These are phyloP conservation scores for Epichloe amarillans DNA, from an alignment of 2,329 filamentous ascomycete species.

Conservation along the genomic window DNA sequence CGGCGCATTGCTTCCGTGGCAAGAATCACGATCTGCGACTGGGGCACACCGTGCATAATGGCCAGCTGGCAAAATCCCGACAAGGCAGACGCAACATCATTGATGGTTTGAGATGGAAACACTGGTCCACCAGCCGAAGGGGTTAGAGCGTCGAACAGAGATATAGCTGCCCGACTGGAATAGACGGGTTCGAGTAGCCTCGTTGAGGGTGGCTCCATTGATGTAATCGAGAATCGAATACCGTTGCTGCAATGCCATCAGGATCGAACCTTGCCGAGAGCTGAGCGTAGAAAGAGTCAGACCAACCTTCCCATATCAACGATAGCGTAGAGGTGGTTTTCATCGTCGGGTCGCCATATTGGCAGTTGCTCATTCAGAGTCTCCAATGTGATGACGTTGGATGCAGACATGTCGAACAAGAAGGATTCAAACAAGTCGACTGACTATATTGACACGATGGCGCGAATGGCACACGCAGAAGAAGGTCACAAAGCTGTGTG, in stretches of 20 bases:
- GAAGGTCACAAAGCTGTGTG: not conserved
- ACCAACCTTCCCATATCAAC: slow-evolving; percentile 47
- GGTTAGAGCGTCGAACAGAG: slow-evolving; percentile 71
- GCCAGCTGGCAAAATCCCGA: slow-evolving; percentile 61
- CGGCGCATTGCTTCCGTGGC: slow-evolving; percentile 83
- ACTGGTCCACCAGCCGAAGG: slow-evolving; percentile 25
- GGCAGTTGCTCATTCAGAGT: slow-evolving; percentile 36
- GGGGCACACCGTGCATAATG: slow-evolving; percentile 51
- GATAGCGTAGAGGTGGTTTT: slow-evolving; percentile 40
- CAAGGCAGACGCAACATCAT: slow-evolving; percentile 51
- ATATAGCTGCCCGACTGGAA: slow-evolving; percentile 66
- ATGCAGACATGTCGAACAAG: slow-evolving; percentile 15
- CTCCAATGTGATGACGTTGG: slow-evolving; percentile 36
- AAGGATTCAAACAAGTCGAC: too few relatives aligned
- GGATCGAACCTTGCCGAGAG: not conserved
- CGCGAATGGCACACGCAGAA: not conserved
- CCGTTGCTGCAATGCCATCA: slow-evolving; percentile 53
- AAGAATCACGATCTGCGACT: slow-evolving; percentile 55
- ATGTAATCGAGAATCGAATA: slow-evolving; percentile 82
- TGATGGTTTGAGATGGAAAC: slow-evolving; percentile 45
- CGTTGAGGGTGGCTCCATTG: slow-evolving; percentile 56
- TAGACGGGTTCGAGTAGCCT: slow-evolving; percentile 68
- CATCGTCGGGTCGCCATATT: slow-evolving; percentile 31
- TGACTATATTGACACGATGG: not conserved
- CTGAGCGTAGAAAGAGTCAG: not conserved